Conservation (phyloP, 495 filamentous ascomycete species). For the Annulohypoxylon bovei region DNA sequence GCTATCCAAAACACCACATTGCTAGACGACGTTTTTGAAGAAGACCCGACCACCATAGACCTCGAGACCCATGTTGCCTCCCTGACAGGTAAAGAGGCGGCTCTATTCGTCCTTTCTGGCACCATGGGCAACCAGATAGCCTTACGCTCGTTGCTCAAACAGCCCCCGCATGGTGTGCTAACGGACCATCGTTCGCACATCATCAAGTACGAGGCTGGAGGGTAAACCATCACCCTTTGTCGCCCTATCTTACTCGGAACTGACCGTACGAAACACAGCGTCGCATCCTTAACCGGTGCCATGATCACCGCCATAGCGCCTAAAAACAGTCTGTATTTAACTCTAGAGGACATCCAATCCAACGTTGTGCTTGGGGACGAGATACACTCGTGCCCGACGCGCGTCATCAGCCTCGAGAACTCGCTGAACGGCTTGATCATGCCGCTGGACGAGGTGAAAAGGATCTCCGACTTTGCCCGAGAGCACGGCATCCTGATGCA, state of each 20-base stretch:
- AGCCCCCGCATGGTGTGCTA: constrained; percentile 76
- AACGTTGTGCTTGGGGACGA: constrained; percentile 53
- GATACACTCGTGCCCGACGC: constrained; percentile 72
- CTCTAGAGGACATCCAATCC: constrained; percentile 73
- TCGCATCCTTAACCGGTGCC: constrained; percentile 66
- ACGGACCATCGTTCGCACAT: constrained; percentile 75
- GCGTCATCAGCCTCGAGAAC: constrained; percentile 81
- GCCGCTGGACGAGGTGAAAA: constrained; percentile 70
- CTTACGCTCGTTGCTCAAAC: constrained; percentile 71
- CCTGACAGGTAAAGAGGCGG: constrained; percentile 76
- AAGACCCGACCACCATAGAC: constrained; percentile 80
- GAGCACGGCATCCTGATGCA: constrained; percentile 73
- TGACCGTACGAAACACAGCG: constrained; percentile 42
- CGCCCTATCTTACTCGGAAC: background rate
- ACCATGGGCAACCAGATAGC: constrained; percentile 91
- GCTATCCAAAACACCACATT: constrained; percentile 68
- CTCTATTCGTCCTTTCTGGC: constrained; percentile 82
- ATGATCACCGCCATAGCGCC: constrained; percentile 64
- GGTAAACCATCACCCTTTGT: constrained; percentile 44
- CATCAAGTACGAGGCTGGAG: constrained; percentile 77
- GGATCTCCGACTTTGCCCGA: constrained; percentile 73
- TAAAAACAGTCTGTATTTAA: constrained; percentile 72
- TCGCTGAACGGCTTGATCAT: constrained; percentile 78
- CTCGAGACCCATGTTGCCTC: constrained; percentile 76
- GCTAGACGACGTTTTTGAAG: constrained; percentile 84